Conservation (phyloP, 257 asterid genomes). For the Petunia secreta region DNA sequence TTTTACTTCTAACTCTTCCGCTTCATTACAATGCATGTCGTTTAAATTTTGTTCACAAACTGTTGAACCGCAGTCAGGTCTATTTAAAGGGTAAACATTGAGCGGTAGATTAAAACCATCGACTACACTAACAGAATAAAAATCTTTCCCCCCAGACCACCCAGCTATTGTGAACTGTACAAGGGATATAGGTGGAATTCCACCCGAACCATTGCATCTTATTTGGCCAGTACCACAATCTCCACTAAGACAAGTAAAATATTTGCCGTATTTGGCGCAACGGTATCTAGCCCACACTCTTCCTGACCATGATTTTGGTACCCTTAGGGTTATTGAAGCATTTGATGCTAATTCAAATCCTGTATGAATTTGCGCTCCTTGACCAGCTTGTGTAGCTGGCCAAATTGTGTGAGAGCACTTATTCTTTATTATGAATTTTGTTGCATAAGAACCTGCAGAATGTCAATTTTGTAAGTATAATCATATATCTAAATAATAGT, state of each 20-base stretch:
- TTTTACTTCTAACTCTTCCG: constrained; percentile 38
- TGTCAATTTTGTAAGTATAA: background rate
- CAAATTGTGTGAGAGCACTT: constrained; percentile 50
- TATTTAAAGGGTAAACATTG: constrained; percentile 25
- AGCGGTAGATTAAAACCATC: constrained; percentile 61
- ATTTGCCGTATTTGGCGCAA: constrained; percentile 35
- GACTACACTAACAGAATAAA: constrained; percentile 52
- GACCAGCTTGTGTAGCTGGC: constrained; percentile 56
- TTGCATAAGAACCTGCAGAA: constrained; percentile 41
- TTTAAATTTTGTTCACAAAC: constrained; percentile 44
- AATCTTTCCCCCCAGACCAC: constrained; percentile 32
- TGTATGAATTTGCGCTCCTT: constrained; percentile 34
- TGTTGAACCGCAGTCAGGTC: constrained; percentile 22
- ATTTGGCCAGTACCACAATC: constrained; percentile 47
- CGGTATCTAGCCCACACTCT: constrained; percentile 52
- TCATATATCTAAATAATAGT: background rate
- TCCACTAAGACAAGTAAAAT: constrained; percentile 44
- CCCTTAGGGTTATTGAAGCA: constrained; percentile 26
- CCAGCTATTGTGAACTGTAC: constrained; percentile 47
- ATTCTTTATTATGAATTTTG: constrained; percentile 43
- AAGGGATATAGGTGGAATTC: constrained; percentile 44
- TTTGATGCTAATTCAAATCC: constrained; percentile 47
- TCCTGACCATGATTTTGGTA: constrained; percentile 54
- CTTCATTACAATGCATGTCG: constrained; percentile 26
- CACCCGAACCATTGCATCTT: constrained; percentile 47